A percentile compares a stretch with the other conserved stretches of the same genome.
Evolutionary conservation across 495 filamentous ascomycete genomes (phyloP).

Genomic region (Tuber umbilicatum): DNA sequence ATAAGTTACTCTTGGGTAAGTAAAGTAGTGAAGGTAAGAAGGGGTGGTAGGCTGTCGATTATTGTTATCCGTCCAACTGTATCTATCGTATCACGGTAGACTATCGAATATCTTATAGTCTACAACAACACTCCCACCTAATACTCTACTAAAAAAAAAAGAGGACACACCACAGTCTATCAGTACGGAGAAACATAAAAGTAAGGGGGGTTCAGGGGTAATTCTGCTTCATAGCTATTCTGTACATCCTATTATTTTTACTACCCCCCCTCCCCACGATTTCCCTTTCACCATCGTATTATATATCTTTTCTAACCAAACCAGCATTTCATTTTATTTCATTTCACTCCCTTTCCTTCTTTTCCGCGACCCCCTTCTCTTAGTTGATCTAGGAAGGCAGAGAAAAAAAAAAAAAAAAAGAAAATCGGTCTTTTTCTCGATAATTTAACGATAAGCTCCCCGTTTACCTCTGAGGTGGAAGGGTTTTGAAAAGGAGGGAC

Average conservation of each 20-base stretch:
- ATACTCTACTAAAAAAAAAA: background rate
- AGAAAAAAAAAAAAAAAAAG: background rate
- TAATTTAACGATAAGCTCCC: background rate
- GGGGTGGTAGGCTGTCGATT: background rate
- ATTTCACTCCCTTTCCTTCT: background rate
- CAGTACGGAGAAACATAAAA: background rate
- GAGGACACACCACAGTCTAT: background rate
- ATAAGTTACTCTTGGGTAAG: background rate
- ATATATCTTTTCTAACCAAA: background rate
- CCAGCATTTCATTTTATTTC: background rate
- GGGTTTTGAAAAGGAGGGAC: background rate
- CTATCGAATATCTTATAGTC: background rate
- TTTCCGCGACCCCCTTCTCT: background rate
- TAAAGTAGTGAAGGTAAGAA: background rate
- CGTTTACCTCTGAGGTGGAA: background rate
- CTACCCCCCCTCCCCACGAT: background rate
- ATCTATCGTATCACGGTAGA: background rate
- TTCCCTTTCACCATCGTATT: conserved; percentile 2
- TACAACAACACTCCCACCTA: background rate
- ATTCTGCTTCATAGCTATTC: background rate
- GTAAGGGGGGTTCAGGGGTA: background rate
- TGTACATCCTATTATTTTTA: conserved; percentile 1
- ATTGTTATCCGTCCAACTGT: background rate
- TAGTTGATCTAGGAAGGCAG: conserved; percentile 3
- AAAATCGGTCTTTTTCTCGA: background rate